Conservation (phyloP, 2,329 filamentous ascomycete genomes). For the Exserohilum rostratum region DNA sequence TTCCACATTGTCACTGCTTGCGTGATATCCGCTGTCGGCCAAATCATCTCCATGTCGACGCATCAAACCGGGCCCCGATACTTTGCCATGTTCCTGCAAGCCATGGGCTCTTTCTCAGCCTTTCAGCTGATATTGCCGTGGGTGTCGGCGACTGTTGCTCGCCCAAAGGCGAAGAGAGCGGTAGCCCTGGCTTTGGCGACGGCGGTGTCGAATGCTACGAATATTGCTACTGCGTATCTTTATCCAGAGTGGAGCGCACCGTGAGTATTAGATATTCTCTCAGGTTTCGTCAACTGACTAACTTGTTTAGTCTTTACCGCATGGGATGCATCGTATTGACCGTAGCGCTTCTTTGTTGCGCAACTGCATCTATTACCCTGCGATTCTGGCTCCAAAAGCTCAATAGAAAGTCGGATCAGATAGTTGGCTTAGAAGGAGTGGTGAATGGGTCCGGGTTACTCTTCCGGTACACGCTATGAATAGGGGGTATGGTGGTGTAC, state of each 20-base stretch:
- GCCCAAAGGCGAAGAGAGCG: slow-evolving; percentile 43
- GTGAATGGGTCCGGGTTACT: slow-evolving; percentile 15
- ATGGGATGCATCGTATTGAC: slow-evolving; percentile 32
- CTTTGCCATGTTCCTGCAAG: slow-evolving; percentile 65
- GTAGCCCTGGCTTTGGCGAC: slow-evolving; percentile 42
- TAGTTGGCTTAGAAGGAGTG: slow-evolving; percentile 20
- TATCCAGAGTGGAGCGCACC: slow-evolving; percentile 27
- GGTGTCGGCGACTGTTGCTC: slow-evolving; percentile 41
- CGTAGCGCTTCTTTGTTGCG: slow-evolving; percentile 23
- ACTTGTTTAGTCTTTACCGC: slow-evolving; percentile 14
- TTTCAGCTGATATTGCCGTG: slow-evolving; percentile 43
- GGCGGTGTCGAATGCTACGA: slow-evolving; percentile 43
- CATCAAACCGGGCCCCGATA: slow-evolving; percentile 60
- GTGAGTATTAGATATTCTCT: slow-evolving; percentile 2
- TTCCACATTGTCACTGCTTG: slow-evolving; percentile 44
- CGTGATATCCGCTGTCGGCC: slow-evolving; percentile 21
- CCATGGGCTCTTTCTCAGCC: slow-evolving; percentile 28
- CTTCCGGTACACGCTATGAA: slow-evolving; percentile 19
- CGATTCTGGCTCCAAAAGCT: slow-evolving; percentile 26
- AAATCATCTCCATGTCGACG: slow-evolving; percentile 54
- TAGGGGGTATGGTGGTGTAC: background rate
- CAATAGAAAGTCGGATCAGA: slow-evolving; percentile 20
- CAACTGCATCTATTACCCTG: slow-evolving; percentile 15
- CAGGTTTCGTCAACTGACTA: background rate
- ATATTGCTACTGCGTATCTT: slow-evolving; percentile 41